A percentile compares a stretch with the other conserved stretches of the same genome.
phyloP scores from a whole-genome alignment of 73 alveolate genomes.

The Breviolum minutum region DNA sequence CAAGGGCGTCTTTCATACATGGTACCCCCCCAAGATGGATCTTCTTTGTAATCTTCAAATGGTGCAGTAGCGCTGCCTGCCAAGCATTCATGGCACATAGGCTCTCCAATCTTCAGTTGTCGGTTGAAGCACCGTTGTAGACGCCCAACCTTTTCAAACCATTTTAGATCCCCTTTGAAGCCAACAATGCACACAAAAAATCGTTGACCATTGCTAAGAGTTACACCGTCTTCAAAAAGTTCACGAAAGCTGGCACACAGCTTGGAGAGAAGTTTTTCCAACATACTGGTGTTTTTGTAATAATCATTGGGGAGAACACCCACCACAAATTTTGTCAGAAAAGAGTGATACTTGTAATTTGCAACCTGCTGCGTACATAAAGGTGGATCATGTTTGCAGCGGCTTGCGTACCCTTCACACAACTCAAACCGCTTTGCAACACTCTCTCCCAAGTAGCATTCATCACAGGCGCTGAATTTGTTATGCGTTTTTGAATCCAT shows the following conservation, averaged over 20 bases:
- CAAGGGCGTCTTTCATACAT: neutral
- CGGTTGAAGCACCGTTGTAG: neutral
- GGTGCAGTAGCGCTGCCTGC: neutral
- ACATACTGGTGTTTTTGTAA: neutral
- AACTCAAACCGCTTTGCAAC: neutral
- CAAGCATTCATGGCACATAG: slow-evolving; percentile 33
- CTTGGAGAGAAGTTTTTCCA: neutral
- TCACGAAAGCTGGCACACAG: neutral
- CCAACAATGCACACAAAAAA: neutral
- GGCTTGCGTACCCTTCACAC: neutral
- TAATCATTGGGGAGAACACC: neutral
- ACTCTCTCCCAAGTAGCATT: neutral
- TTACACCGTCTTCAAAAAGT: neutral
- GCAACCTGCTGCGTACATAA: neutral
- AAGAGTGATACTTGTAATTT: slow-evolving; percentile 1
- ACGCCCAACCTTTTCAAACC: slow-evolving; percentile 2
- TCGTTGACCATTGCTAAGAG: neutral
- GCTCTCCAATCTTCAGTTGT: neutral
- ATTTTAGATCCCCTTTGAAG: slow-evolving; percentile 35
- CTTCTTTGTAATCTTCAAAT: neutral
- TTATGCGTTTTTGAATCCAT: neutral
- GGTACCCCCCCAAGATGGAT: neutral
- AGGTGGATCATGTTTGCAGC: neutral
- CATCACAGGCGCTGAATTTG: neutral
- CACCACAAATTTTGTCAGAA: slow-evolving; percentile 13